Evolutionary conservation across 805 yeast species (phyloP), one percentile per base, ranked within the genome.

Genomic region (Kodamaea lidongshanica): DNA sequence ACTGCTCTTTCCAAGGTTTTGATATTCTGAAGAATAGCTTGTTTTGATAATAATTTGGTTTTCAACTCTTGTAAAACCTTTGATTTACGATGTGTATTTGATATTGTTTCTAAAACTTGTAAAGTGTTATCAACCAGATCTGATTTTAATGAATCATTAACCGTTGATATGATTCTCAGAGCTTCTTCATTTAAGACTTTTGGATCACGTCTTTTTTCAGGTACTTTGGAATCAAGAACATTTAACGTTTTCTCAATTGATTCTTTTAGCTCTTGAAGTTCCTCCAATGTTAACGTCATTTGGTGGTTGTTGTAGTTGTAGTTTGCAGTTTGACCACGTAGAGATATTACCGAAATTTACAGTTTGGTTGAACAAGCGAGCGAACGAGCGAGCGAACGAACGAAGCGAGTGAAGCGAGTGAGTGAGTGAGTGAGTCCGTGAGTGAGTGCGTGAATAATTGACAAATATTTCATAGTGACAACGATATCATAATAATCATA

Each of bases 181-280:
- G 24, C 28, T 7, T 25, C 33, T 5, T 10, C 20, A 13, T 30
- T 16, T 25, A 30, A 16, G 6, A 12, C 28, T 7, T 24, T 15
- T 18, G 19, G 23, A n/a, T 30, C 28, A 10, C 25, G 21, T 6
- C 7, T 13, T 17, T 27, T 18, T n/a, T 8, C 14, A 13, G 19
- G n/a, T 8, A 15, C 15, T 13, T 19, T 14, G 9, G 30, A 14
- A 29, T 15, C 24, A 18, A 30, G 48, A 45, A 33, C 41, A 37
- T 27, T 41, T 21, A 12, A 35, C 27, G 9, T 38, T 32, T 34
- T 47, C 33, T 11, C 35, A 27, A 17, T 42, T 41, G 8, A 41
- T 11, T 5, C 25, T 30, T 41, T 45, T 16, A 27, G 27, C 2
- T 30, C 19, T 28, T 56, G 55, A 12, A 63, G 47, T 14, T 46